A percentile compares a stretch with the other conserved stretches of the same genome.
Conservation (phyloP, 192 early-diverging fungal species). For the Obelidium mucronatum region DNA sequence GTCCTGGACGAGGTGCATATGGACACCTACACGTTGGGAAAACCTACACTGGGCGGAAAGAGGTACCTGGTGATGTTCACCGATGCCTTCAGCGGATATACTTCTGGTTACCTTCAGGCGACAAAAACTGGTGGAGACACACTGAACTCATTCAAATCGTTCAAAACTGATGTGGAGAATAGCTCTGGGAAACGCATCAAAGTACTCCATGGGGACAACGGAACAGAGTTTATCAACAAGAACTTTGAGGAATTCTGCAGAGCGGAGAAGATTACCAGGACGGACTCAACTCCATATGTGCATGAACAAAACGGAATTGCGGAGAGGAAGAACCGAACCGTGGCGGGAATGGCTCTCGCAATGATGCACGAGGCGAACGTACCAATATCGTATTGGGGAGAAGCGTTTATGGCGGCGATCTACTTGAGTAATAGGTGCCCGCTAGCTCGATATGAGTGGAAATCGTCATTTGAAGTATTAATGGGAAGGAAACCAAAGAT, state of each 20-base stretch:
- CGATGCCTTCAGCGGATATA: not conserved
- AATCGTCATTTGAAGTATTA: too few species aligned
- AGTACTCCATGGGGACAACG: not conserved
- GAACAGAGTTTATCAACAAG: not conserved
- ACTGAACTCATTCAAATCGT: not conserved
- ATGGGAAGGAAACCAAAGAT: too few species aligned
- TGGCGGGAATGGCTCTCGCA: conserved; percentile 5
- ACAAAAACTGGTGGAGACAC: not conserved
- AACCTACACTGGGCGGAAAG: not conserved
- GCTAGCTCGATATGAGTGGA: too few species aligned
- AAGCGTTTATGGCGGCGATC: not conserved
- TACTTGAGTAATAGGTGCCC: too few species aligned
- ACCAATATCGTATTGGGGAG: not conserved
- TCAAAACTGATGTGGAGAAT: not conserved
- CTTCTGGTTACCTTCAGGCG: not conserved
- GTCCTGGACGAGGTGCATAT: not conserved
- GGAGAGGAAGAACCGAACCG: conserved; percentile 26
- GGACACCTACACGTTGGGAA: not conserved
- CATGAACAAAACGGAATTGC: conserved; percentile 33
- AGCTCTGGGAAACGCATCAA: not conserved
- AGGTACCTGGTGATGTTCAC: not conserved
- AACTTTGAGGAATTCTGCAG: not conserved
- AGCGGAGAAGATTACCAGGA: not conserved
- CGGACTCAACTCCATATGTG: conserved; percentile 22
- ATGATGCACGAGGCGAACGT: conserved; percentile 7